Evolutionary conservation across 179 eudicot species (phyloP).

Genomic region (Actinidia chinensis): DNA sequence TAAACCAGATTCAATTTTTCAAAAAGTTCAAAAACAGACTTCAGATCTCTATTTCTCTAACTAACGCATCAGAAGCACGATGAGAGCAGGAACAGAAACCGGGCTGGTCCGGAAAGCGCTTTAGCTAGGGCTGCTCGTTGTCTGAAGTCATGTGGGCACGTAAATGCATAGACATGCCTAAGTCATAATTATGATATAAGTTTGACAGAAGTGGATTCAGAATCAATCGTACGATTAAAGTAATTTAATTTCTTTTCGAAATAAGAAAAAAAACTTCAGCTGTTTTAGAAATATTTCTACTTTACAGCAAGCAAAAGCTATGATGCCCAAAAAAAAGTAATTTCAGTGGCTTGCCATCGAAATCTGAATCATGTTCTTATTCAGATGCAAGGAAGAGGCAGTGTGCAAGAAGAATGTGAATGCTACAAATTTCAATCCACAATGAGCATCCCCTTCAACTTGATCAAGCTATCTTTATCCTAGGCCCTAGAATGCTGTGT

Average conservation of each 20-base stretch:
- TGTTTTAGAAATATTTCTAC: not conserved
- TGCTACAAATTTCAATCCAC: not conserved
- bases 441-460: not conserved
- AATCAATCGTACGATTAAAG: not conserved
- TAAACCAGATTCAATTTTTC: not conserved
- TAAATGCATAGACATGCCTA: not conserved
- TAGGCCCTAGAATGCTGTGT: too few relatives aligned
- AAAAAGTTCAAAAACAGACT: not conserved
- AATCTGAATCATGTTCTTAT: not conserved
- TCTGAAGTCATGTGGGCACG: too few relatives aligned
- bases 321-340: not conserved
- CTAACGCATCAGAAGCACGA: not conserved
- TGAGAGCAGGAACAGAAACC: not conserved
- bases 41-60: conserved; percentile 9
- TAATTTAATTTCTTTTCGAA: not conserved
- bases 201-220: not conserved
- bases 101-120: conserved; percentile 2
- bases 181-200: not conserved
- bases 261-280: not conserved
- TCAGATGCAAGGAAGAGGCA: not conserved
- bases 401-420: not conserved
- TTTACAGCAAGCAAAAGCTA: not conserved
- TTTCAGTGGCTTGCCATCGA: not conserved
- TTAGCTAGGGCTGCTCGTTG: too few relatives aligned
- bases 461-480: not conserved